Percentiles rank a stretch among this genome's conserved stretches.
Evolutionary conservation across 2,329 filamentous ascomycete species (phyloP).

Genomic region (Fonsecaea multimorphosa): DNA sequence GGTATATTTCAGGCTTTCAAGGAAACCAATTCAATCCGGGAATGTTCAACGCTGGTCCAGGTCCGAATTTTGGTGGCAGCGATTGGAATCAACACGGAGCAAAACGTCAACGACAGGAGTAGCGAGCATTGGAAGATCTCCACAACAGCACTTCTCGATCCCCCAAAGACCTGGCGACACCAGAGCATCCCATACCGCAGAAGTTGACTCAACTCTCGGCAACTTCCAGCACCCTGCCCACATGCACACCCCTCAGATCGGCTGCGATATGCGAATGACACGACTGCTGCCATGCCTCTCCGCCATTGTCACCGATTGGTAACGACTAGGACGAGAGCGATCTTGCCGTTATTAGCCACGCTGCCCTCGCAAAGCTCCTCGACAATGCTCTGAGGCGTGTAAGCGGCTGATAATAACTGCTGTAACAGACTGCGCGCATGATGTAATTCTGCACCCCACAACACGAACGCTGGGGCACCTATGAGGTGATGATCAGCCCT

Average conservation of each 20-base stretch:
- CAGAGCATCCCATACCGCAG: no score
- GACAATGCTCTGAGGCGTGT: background rate
- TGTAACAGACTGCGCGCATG: background rate
- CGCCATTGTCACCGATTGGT: background rate
- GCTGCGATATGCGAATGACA: background rate
- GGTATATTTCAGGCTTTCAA: slow-evolving; percentile 29
- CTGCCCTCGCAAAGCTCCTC: background rate
- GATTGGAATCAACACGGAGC: slow-evolving; percentile 81
- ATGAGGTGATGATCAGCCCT: background rate
- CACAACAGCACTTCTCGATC: background rate
- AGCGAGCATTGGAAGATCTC: slow-evolving; percentile 31
- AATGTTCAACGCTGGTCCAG: slow-evolving; percentile 65
- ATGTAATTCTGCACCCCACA: slow-evolving; percentile 1
- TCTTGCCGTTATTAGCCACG: background rate
- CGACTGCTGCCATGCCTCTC: background rate
- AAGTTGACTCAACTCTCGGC: background rate
- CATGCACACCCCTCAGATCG: background rate
- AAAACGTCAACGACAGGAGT: slow-evolving; percentile 78
- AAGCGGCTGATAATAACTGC: background rate
- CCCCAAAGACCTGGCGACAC: no score
- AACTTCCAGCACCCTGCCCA: background rate
- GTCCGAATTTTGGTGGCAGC: slow-evolving; percentile 45
- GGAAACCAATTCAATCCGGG: slow-evolving; percentile 68
- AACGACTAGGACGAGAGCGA: background rate
- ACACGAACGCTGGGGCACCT: background rate